phyloP scores from a whole-genome alignment of 108 stramenopile genomes.

The Parmales sp. region DNA sequence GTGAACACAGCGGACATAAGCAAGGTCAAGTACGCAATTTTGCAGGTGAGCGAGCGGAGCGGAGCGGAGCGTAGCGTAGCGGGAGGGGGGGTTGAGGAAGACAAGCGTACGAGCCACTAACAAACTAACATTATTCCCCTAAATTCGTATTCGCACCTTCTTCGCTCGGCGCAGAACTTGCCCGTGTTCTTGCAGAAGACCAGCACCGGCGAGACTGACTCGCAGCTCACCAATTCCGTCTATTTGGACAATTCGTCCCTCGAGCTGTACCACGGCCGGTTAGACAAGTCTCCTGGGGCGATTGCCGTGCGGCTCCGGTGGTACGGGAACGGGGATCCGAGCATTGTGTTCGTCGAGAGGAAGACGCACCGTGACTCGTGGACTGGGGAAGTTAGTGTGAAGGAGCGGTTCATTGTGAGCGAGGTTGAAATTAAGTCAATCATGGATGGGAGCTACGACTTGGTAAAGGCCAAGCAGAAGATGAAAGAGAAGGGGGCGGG shows the following conservation, averaged over 20 bases:
- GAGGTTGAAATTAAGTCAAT: constrained; percentile 68
- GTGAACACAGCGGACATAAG: constrained; percentile 87
- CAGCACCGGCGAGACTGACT: constrained; percentile 76
- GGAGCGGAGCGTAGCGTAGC: no score
- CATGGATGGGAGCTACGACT: constrained; percentile 67
- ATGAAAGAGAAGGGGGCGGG: constrained; percentile 69
- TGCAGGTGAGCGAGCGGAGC: no score
- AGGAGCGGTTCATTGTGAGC: constrained; percentile 88
- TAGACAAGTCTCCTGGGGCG: constrained; percentile 89
- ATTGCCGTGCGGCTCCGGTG: constrained; percentile 88
- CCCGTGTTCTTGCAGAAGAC: constrained; percentile 90
- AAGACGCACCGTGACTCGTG: constrained; percentile 97
- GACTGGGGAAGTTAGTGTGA: constrained; percentile 91
- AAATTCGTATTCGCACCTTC: no score
- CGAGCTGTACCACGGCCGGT: constrained; percentile 87
- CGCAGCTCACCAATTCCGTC: constrained; percentile 85
- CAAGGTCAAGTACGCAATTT: constrained; percentile 78
- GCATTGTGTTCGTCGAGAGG: constrained; percentile 85
- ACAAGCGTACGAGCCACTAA: no score
- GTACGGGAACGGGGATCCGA: constrained; percentile 83
- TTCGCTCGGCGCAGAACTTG: no score
- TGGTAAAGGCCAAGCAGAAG: constrained; percentile 58
- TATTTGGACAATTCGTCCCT: constrained; percentile 42
- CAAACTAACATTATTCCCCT: no score
- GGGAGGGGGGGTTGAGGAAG: no score